Percentiles rank a stretch among this genome's conserved stretches.
Evolutionary conservation across 495 filamentous ascomycete species (phyloP).

Genomic region (Articulospora tetracladia): DNA sequence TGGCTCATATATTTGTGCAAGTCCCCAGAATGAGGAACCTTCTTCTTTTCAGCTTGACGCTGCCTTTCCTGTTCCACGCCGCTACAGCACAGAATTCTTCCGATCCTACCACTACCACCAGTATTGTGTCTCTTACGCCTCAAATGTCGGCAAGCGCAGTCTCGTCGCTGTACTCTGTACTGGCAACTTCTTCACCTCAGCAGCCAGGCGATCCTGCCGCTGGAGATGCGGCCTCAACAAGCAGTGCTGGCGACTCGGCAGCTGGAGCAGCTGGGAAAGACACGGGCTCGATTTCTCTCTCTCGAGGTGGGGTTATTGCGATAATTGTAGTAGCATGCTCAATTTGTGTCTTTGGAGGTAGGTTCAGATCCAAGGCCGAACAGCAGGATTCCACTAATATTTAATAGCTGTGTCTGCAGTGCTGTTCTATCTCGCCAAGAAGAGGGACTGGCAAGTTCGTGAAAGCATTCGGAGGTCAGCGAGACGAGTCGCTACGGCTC

Average conservation of each 20-base stretch:
- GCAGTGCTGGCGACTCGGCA: conserved; percentile 29
- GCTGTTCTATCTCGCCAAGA: conserved; percentile 53
- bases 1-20: conserved; percentile 8
- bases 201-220: conserved; percentile 22
- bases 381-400: conserved; percentile 16
- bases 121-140: conserved; percentile 19
- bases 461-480: conserved; percentile 49
- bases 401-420: conserved; percentile 39
- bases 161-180: conserved; percentile 18
- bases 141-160: conserved; percentile 25
- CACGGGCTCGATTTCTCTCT: conserved; percentile 47
- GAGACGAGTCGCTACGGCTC: conserved; percentile 45
- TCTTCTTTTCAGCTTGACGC: conserved; percentile 21
- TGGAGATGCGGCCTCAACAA: conserved; percentile 23
- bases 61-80: conserved; percentile 14
- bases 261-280: conserved; percentile 53
- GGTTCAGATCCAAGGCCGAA: conserved; percentile 17
- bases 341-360: conserved; percentile 54
- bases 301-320: conserved; percentile 54
- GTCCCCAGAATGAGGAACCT: conserved; percentile 15
- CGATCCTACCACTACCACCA: conserved; percentile 8
- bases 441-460: conserved; percentile 51
- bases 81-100: conserved; percentile 18
- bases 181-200: conserved; percentile 21
- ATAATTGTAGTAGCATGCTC: conserved; percentile 58